Percentiles rank a stretch among this genome's conserved stretches.
Evolutionary conservation across 192 early-diverging fungal species (phyloP).

Genomic region (Coemansia sp.): DNA sequence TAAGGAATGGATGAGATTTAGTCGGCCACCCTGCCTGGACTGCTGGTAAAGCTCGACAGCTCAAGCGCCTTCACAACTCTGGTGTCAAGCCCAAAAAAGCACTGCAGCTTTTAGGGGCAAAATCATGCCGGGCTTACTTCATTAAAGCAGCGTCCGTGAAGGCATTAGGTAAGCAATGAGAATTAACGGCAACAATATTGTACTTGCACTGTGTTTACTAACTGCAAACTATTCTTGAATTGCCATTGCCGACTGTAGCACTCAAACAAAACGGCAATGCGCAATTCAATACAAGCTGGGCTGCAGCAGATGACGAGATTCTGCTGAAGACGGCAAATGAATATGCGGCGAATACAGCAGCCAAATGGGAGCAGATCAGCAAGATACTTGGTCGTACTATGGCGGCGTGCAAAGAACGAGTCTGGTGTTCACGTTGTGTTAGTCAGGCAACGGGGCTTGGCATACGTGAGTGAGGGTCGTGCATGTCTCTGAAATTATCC

Average conservation of each 20-base stretch:
- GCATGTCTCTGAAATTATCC: too few species aligned
- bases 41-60: background rate
- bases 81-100: background rate
- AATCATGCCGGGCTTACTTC: background rate
- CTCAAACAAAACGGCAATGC: too few species aligned
- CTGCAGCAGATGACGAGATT: background rate
- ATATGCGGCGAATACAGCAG: background rate
- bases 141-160: background rate
- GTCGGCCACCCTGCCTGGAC: background rate
- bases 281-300: background rate
- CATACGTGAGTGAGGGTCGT: slow-evolving; percentile 9
- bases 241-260: too few species aligned
- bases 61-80: background rate
- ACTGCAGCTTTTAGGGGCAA: background rate
- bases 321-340: background rate
- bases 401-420: background rate
- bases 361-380: background rate
- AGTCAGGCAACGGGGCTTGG: background rate
- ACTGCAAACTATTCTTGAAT: too few species aligned
- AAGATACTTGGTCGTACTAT: background rate
- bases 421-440: too few species aligned
- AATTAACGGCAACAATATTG: too few species aligned
- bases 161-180: background rate
- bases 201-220: too few species aligned
- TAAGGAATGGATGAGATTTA: background rate